These are phyloP conservation scores for Scutellaria minor DNA, from an alignment of 257 asterid genomes.

Conservation along the genomic window DNA sequence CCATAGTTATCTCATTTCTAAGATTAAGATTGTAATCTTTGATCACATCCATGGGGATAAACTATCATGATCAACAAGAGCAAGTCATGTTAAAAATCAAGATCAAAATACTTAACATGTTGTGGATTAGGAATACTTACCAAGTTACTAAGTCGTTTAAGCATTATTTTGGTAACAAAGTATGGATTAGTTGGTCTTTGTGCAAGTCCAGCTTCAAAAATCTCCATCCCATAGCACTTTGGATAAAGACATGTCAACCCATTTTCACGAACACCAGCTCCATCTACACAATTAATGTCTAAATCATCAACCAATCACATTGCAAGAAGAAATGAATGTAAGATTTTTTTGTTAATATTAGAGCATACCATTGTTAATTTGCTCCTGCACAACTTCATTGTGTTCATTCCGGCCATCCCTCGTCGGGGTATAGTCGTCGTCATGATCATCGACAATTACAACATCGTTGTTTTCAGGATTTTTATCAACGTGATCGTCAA, in stretches of 20 bases:
- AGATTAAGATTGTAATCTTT: neutral
- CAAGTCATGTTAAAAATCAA: no score
- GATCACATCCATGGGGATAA: slow-evolving; percentile 1
- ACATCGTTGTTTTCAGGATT: neutral
- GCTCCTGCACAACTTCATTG: neutral
- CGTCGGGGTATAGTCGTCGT: no score
- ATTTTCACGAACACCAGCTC: neutral
- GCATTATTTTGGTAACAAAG: slow-evolving; percentile 7
- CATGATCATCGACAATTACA: neutral
- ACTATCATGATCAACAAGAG: neutral
- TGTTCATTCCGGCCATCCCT: neutral
- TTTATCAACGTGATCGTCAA: no score
- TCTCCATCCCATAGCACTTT: slow-evolving; percentile 8
- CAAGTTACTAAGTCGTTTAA: neutral
- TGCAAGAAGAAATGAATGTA: neutral
- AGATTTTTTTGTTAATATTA: neutral
- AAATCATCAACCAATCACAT: neutral
- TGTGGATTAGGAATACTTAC: neutral
- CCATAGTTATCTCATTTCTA: neutral
- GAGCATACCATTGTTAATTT: neutral
- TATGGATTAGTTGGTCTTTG: slow-evolving; percentile 10
- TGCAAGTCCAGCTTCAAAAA: slow-evolving; percentile 16
- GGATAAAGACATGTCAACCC: neutral
- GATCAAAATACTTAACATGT: neutral
- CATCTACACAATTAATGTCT: neutral